Conservation (phyloP, 1,284 basidiomycete genomes). For the Rhodotorula sp. region DNA sequence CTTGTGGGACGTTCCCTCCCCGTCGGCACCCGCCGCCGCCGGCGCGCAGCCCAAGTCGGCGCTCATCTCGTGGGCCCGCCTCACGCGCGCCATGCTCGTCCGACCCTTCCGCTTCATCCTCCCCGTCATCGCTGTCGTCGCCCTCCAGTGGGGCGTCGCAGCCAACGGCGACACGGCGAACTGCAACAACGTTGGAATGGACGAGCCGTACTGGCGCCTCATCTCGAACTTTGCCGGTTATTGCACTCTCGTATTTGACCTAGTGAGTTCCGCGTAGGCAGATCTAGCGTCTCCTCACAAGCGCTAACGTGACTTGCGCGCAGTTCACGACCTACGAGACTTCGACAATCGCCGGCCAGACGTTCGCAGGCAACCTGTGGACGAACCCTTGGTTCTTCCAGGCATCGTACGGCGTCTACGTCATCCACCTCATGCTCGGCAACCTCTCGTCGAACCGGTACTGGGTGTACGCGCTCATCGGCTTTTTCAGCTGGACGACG, state of each 20-base stretch:
- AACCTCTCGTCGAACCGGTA: constrained; percentile 48
- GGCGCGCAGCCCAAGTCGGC: constrained; percentile 32
- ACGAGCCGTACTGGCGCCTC: constrained; percentile 47
- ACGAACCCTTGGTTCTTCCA: constrained; percentile 48
- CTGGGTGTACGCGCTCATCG: constrained; percentile 47
- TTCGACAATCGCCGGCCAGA: constrained; percentile 45
- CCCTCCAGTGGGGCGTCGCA: constrained; percentile 47
- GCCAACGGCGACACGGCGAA: constrained; percentile 43
- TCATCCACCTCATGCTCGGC: constrained; percentile 47
- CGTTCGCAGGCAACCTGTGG: constrained; percentile 48
- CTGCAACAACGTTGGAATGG: constrained; percentile 47
- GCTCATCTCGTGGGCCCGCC: constrained; percentile 45
- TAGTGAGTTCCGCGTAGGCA: constrained; percentile 36
- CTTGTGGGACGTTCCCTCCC: constrained; percentile 45
- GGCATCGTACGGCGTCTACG: constrained; percentile 45
- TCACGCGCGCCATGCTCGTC: constrained; percentile 47
- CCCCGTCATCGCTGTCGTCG: constrained; percentile 45
- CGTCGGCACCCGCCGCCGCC: constrained; percentile 15
- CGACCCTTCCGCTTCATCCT: constrained; percentile 48
- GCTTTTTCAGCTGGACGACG: constrained; percentile 46
- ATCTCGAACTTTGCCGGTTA: constrained; percentile 45
- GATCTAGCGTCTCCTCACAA: too few species aligned
- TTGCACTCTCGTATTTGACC: constrained; percentile 45
- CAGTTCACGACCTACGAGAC: constrained; percentile 47
- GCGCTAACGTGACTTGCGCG: background rate